phyloP scores from a whole-genome alignment of 2,329 filamentous ascomycete genomes.

The Sporothrix euskadiensis region DNA sequence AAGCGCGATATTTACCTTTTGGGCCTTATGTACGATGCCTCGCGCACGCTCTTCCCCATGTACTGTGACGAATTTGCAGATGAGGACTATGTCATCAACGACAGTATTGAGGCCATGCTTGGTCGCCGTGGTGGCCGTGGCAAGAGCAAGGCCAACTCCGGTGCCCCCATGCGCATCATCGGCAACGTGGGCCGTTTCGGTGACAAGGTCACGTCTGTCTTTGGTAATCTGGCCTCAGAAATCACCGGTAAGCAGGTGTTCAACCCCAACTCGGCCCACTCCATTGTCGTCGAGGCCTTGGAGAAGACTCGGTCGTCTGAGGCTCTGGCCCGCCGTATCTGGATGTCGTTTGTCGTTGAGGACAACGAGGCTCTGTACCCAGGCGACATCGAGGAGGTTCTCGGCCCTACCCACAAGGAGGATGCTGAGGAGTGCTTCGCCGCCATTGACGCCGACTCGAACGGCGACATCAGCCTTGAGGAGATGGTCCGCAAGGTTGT shows the following conservation, averaged over 20 bases:
- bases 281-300: slow-evolving; percentile 82
- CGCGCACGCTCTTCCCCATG: slow-evolving; percentile 82
- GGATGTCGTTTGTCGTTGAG: slow-evolving; percentile 97
- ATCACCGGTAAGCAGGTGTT: slow-evolving; percentile 96
- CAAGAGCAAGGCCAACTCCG: slow-evolving; percentile 47
- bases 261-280: slow-evolving; percentile 87
- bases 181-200: slow-evolving; percentile 75
- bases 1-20: slow-evolving; percentile 84
- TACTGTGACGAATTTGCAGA: slow-evolving; percentile 89
- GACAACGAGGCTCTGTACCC: slow-evolving; percentile 74
- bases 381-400: slow-evolving; percentile 85
- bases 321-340: slow-evolving; percentile 89
- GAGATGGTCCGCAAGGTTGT: slow-evolving; percentile 90
- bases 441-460: slow-evolving; percentile 79
- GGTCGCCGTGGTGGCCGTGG: slow-evolving; percentile 36
- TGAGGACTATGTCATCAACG: slow-evolving; percentile 89
- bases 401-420: slow-evolving; percentile 69
- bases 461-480: slow-evolving; percentile 91
- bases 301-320: slow-evolving; percentile 83
- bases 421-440: slow-evolving; percentile 86
- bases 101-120: slow-evolving; percentile 71
- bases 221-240: slow-evolving; percentile 90
- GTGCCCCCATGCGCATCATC: slow-evolving; percentile 77
- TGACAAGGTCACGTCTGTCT: slow-evolving; percentile 89
- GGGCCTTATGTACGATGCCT: slow-evolving; percentile 85